Evolutionary conservation across 768 basidiomycete species (phyloP).

Genomic region (Tricholoma sp.): DNA sequence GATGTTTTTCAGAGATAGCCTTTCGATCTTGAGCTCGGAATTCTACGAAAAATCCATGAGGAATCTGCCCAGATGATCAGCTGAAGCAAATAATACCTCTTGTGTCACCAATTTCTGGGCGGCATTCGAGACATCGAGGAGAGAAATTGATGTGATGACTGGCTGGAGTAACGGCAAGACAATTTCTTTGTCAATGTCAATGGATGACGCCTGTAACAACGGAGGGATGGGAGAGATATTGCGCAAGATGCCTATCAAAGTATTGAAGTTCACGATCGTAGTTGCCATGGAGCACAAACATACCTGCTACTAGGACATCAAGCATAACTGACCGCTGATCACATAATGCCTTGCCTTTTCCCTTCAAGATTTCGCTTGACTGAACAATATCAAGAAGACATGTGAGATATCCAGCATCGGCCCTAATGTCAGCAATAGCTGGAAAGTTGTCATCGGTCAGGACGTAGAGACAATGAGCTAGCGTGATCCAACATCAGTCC

Average conservation of each 20-base stretch:
- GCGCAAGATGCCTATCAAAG: conserved; percentile 57
- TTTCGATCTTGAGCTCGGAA: conserved; percentile 48
- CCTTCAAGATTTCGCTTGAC: conserved; percentile 25
- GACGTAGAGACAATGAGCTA: conserved; percentile 91
- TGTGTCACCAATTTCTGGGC: background rate
- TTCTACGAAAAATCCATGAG: conserved; percentile 26
- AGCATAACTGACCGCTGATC: conserved; percentile 51
- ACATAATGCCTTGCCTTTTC: conserved; percentile 34
- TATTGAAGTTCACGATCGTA: background rate
- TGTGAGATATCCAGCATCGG: conserved; percentile 54
- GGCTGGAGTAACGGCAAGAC: conserved; percentile 68
- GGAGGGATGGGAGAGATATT: conserved; percentile 76
- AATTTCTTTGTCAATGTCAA: conserved; percentile 70
- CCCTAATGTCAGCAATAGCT: conserved; percentile 59
- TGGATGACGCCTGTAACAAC: conserved; percentile 52
- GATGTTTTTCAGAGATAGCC: conserved; percentile 54
- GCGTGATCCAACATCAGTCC: background rate
- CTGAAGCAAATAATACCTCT: background rate
- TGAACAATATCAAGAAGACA: conserved; percentile 63
- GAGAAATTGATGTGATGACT: conserved; percentile 53
- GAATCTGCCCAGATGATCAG: background rate
- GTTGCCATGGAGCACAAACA: conserved; percentile 5
- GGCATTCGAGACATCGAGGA: conserved; percentile 41
- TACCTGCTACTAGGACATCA: conserved; percentile 70
- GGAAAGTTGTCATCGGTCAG: conserved; percentile 88